A percentile compares a stretch with the other conserved stretches of the same genome.
Evolutionary conservation across 148 eudicot species (phyloP).

Genomic region (Nepenthes gracilis): DNA sequence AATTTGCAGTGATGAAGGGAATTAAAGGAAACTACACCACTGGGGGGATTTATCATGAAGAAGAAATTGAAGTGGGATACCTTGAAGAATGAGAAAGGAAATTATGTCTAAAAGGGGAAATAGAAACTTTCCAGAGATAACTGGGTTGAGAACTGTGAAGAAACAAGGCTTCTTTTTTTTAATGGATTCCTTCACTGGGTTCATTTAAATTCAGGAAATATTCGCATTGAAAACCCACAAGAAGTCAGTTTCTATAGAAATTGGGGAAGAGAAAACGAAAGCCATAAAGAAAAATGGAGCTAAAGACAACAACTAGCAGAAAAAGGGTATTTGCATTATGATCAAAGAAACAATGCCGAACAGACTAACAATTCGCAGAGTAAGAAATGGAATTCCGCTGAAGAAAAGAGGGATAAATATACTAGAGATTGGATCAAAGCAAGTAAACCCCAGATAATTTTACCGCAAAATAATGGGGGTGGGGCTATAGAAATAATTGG

Average conservation of each 20-base stretch:
- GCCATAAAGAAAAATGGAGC: background rate
- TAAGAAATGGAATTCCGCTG: background rate
- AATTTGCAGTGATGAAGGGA: too few relatives aligned
- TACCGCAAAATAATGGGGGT: background rate
- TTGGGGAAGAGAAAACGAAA: too few relatives aligned
- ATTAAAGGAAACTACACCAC: conserved; percentile 12
- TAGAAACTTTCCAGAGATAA: background rate
- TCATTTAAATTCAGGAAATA: too few relatives aligned
- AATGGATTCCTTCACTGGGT: too few relatives aligned
- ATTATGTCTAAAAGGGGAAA: background rate
- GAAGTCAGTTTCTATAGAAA: too few relatives aligned
- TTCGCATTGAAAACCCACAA: too few relatives aligned
- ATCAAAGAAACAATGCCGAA: background rate
- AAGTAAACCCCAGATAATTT: too few relatives aligned
- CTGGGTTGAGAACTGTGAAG: background rate
- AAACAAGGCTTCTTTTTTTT: background rate
- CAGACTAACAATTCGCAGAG: background rate
- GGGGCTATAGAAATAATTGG: background rate
- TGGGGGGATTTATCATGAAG: background rate
- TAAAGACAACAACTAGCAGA: background rate
- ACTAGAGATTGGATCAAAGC: too few relatives aligned
- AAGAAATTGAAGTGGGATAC: background rate
- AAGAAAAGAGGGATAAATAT: too few relatives aligned
- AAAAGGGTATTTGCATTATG: background rate
- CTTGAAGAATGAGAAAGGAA: background rate